phyloP scores from a whole-genome alignment of 305 asterid genomes.

The Petunia hybrid region DNA sequence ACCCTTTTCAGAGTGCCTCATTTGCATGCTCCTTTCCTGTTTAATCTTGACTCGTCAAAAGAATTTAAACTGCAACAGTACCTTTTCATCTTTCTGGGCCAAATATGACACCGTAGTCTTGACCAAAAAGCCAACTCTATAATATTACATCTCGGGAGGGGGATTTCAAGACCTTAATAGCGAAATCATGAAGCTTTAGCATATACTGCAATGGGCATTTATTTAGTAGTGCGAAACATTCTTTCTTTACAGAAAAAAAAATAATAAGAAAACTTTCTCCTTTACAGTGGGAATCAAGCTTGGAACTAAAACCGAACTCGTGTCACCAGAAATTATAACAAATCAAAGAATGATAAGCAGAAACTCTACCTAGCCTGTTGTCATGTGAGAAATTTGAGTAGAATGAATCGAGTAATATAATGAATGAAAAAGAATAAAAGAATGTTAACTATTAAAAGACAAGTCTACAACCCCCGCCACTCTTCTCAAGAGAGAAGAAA shows the following conservation, averaged over 20 bases:
- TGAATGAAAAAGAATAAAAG: not conserved
- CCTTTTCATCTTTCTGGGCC: not conserved
- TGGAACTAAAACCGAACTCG: not conserved
- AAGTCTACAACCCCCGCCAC: not conserved
- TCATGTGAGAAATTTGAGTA: not conserved
- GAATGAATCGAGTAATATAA: not conserved
- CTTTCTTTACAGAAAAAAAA: too few relatives aligned
- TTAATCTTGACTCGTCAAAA: too few relatives aligned
- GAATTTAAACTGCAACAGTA: not conserved
- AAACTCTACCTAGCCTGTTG: not conserved
- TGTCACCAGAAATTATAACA: too few relatives aligned
- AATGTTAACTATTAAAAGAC: constrained; percentile 1
- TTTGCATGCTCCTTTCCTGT: too few relatives aligned
- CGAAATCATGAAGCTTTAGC: not conserved
- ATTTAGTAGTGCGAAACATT: not conserved
- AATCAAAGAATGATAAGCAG: constrained; percentile 7
- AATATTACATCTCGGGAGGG: not conserved
- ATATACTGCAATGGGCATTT: not conserved
- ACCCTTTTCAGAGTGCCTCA: too few relatives aligned
- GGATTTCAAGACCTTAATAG: not conserved
- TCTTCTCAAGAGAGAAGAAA: not conserved
- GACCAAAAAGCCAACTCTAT: not conserved
- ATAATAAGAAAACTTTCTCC: too few relatives aligned
- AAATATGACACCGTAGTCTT: too few relatives aligned
- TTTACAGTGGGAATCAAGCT: not conserved